These are phyloP conservation scores for Silene latifolia DNA, from an alignment of 148 eudicot genomes.

Conservation along the genomic window DNA sequence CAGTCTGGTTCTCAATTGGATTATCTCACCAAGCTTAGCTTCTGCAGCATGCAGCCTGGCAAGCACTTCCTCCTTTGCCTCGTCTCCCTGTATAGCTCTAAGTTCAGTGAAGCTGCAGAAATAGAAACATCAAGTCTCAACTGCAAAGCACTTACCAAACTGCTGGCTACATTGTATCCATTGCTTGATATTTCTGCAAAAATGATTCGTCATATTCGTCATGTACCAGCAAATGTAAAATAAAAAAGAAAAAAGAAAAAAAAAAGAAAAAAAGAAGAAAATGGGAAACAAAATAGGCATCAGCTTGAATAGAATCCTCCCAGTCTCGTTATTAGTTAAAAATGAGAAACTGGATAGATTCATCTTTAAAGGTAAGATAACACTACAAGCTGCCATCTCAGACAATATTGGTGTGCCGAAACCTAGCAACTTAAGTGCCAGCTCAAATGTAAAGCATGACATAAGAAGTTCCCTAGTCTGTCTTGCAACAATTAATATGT, in stretches of 20 bases:
- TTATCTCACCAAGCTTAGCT: slow-evolving; percentile 49
- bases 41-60: slow-evolving; percentile 48
- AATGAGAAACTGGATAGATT: neutral
- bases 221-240: neutral
- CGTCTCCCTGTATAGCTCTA: slow-evolving; percentile 25
- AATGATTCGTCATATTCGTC: slow-evolving; percentile 2
- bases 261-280: too few relatives aligned
- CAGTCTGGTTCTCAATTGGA: slow-evolving; percentile 36
- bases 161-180: slow-evolving; percentile 5
- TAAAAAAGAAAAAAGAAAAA: too few relatives aligned
- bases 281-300: neutral
- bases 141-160: slow-evolving; percentile 9
- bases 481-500: too few relatives aligned
- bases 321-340: neutral
- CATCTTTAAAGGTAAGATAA: neutral
- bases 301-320: neutral
- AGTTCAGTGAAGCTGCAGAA: neutral
- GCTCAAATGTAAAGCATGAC: neutral
- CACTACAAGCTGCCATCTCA: too few relatives aligned
- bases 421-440: neutral
- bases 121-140: neutral
- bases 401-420: too few relatives aligned
- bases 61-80: slow-evolving; percentile 26
- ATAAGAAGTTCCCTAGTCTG: too few relatives aligned
- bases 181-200: slow-evolving; percentile 30